Conservation (phyloP, 345 rosid species). For the Balakata baccata region DNA sequence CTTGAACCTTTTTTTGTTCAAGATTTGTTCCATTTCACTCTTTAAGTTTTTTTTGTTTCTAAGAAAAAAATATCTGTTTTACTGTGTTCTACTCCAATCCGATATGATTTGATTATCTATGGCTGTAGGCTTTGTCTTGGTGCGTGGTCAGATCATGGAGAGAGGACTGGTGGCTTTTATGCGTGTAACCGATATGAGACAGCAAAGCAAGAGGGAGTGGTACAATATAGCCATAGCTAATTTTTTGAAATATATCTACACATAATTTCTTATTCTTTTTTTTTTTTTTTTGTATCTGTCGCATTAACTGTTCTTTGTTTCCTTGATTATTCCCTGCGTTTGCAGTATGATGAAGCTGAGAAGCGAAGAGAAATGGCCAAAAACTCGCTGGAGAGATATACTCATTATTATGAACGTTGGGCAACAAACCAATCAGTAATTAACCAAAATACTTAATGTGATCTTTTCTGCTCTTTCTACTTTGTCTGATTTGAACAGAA, state of each 20-base stretch:
- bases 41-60: too few relatives aligned
- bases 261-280: neutral
- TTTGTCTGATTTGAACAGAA: neutral
- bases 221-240: constrained; percentile 20
- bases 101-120: constrained; percentile 15
- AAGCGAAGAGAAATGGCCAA: constrained; percentile 90
- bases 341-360: constrained; percentile 70
- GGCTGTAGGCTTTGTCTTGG: constrained; percentile 75
- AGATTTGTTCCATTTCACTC: too few relatives aligned
- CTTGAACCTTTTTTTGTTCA: too few relatives aligned
- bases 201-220: constrained; percentile 87
- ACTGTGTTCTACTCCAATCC: neutral
- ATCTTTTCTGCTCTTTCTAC: neutral
- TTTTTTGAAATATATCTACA: neutral
- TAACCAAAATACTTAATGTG: neutral
- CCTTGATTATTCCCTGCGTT: neutral
- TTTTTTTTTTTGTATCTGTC: neutral
- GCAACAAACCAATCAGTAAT: constrained; percentile 83
- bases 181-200: constrained; percentile 79
- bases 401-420: constrained; percentile 89
- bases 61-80: neutral
- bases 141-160: constrained; percentile 73
- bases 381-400: constrained; percentile 79
- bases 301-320: constrained; percentile 3
- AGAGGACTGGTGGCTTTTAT: constrained; percentile 76